These are phyloP conservation scores for Chaetomium olivaceum DNA, from an alignment of 2,329 filamentous ascomycete genomes.

Conservation along the genomic window DNA sequence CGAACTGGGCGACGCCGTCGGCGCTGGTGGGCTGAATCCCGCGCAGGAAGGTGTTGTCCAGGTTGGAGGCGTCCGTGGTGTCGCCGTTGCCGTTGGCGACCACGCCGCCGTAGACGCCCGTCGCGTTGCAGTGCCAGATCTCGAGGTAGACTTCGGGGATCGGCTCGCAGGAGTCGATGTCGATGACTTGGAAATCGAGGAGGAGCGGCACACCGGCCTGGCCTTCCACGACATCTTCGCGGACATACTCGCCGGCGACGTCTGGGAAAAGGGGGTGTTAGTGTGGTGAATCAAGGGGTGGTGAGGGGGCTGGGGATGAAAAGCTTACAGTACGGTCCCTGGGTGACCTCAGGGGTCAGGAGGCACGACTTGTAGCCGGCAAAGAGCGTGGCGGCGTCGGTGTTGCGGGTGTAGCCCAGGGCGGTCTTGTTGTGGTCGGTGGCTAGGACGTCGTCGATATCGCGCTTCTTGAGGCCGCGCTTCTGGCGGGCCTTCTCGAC, in stretches of 20 bases:
- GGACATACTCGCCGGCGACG: conserved; percentile 49
- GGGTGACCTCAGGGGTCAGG: conserved; percentile 53
- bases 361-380: conserved; percentile 48
- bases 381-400: conserved; percentile 43
- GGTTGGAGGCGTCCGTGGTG: conserved; percentile 40
- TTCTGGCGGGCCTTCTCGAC: conserved; percentile 39
- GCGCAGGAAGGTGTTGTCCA: conserved; percentile 45
- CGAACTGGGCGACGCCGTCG: conserved; percentile 46
- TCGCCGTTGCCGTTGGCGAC: conserved; percentile 46
- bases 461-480: conserved; percentile 39
- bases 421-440: conserved; percentile 43
- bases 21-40: conserved; percentile 44
- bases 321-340: conserved; percentile 53
- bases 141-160: conserved; percentile 47
- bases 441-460: conserved; percentile 39
- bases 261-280: conserved; percentile 30
- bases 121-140: conserved; percentile 50
- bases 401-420: conserved; percentile 38
- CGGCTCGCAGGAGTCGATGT: conserved; percentile 51
- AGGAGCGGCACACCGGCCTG: conserved; percentile 47
- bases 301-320: background rate
- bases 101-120: conserved; percentile 52
- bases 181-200: conserved; percentile 51
- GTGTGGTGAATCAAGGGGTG: background rate
- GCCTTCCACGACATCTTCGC: conserved; percentile 46